Percentiles rank a stretch among this genome's conserved stretches.
Evolutionary conservation across 305 asterid genomes (phyloP).

Genomic region (Galium porrigens): DNA sequence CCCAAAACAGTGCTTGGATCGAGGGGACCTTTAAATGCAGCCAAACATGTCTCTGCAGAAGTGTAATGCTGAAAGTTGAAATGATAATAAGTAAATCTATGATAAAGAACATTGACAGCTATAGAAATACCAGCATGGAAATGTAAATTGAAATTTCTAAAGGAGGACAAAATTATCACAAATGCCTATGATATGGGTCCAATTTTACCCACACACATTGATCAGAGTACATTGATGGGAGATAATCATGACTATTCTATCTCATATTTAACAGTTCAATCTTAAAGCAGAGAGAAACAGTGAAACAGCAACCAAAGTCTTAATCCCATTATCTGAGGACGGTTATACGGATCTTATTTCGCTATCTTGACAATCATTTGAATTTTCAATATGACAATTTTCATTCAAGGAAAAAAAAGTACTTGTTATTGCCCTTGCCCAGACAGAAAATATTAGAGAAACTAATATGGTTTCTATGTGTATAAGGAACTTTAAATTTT

Average conservation of each 20-base stretch:
- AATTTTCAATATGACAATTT: neutral
- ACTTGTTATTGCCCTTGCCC: neutral
- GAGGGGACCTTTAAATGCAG: slow-evolving; percentile 94
- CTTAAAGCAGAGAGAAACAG: neutral
- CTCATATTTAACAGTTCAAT: neutral
- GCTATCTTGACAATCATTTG: neutral
- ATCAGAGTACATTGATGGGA: neutral
- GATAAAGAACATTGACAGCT: neutral
- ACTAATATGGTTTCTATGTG: neutral
- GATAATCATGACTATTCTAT: neutral
- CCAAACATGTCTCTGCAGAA: slow-evolving; percentile 71
- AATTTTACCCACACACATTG: neutral
- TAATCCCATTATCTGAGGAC: neutral
- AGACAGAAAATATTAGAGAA: neutral
- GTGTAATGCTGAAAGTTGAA: slow-evolving; percentile 60
- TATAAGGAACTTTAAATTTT: neutral
- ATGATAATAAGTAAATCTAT: slow-evolving; percentile 3
- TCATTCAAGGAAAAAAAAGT: neutral
- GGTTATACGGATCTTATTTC: neutral
- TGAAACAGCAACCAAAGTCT: neutral
- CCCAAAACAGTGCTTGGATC: slow-evolving; percentile 97
- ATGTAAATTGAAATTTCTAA: neutral
- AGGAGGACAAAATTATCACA: neutral
- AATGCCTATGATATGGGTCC: neutral
- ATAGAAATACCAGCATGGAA: neutral